Conservation (phyloP, 2,329 filamentous ascomycete species). For the Botrytis fabae region DNA sequence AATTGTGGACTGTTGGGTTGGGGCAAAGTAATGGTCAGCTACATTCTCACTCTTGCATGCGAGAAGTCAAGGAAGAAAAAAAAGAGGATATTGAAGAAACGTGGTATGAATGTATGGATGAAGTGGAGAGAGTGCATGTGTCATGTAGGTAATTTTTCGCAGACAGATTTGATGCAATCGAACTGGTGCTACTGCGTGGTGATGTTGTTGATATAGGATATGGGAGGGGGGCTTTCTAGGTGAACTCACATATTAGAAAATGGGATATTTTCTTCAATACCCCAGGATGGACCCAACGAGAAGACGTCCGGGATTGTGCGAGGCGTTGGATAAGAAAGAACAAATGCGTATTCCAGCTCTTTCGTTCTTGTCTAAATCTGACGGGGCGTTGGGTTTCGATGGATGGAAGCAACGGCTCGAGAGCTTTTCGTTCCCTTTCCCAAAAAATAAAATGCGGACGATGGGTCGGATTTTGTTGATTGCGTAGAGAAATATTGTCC, state of each 20-base stretch:
- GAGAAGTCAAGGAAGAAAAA: constrained; percentile 18
- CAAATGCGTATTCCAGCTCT: constrained; percentile 15
- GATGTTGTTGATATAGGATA: constrained; percentile 25
- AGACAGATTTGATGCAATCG: constrained; percentile 15
- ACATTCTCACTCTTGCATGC: constrained; percentile 18
- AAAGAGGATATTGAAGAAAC: constrained; percentile 19
- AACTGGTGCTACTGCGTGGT: constrained; percentile 26
- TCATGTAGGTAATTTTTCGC: constrained; percentile 26
- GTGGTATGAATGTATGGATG: constrained; percentile 22
- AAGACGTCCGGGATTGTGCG: not conserved
- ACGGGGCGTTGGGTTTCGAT: not conserved
- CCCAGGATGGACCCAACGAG: not conserved
- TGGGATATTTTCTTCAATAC: constrained; percentile 11
- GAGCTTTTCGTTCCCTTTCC: not conserved
- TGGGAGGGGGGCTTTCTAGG: not conserved
- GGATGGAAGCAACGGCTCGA: not conserved
- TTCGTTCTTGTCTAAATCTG: not conserved
- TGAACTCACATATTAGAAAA: constrained; percentile 1
- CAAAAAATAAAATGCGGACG: constrained; percentile 7
- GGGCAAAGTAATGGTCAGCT: constrained; percentile 32
- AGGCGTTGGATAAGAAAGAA: not conserved
- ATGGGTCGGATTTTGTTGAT: constrained; percentile 15
- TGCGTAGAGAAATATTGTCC: constrained; percentile 23
- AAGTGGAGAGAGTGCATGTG: constrained; percentile 23
- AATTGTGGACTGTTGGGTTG: constrained; percentile 29